A percentile compares a stretch with the other conserved stretches of the same genome.
These are phyloP conservation scores for Cenchrus americanus DNA, from an alignment of 176 grass and related monocot species.

Conservation along the genomic window DNA sequence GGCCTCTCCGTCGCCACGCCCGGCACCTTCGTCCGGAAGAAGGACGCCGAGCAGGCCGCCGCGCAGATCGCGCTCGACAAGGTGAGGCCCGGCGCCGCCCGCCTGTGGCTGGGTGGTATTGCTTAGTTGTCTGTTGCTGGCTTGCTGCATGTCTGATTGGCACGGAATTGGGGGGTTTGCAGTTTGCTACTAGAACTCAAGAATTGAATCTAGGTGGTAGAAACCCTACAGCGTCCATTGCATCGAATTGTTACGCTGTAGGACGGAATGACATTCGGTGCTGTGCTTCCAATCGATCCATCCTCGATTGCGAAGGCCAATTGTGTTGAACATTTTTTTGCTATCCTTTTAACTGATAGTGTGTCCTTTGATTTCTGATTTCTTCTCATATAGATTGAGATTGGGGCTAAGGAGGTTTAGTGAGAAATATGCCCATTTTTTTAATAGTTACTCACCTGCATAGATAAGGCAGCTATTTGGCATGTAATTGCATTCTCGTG, in stretches of 20 bases:
- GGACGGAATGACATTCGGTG: not conserved
- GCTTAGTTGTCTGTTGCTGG: not conserved
- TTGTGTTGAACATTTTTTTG: not conserved
- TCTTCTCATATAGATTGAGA: not conserved
- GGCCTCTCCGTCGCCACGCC: slow-evolving; percentile 72
- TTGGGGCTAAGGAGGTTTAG: not conserved
- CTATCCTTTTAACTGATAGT: not conserved
- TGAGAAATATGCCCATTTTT: not conserved
- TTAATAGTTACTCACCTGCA: not conserved
- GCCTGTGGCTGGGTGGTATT: not conserved
- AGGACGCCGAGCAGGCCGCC: slow-evolving; percentile 91
- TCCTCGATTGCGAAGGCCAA: not conserved
- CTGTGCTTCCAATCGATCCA: not conserved
- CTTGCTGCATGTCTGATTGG: not conserved
- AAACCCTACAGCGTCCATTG: too few species aligned
- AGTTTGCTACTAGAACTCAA: not conserved
- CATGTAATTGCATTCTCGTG: not conserved
- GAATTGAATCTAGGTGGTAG: not conserved
- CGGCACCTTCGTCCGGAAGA: slow-evolving; percentile 73
- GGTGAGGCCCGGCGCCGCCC: slow-evolving; percentile 36
- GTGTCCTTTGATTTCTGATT: not conserved
- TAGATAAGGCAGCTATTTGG: slow-evolving; percentile 12
- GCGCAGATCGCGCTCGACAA: slow-evolving; percentile 91
- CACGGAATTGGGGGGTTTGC: not conserved
- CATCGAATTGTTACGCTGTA: not conserved